Conservation (phyloP, 768 basidiomycete genomes). For the Pisolithus tinctorius region DNA sequence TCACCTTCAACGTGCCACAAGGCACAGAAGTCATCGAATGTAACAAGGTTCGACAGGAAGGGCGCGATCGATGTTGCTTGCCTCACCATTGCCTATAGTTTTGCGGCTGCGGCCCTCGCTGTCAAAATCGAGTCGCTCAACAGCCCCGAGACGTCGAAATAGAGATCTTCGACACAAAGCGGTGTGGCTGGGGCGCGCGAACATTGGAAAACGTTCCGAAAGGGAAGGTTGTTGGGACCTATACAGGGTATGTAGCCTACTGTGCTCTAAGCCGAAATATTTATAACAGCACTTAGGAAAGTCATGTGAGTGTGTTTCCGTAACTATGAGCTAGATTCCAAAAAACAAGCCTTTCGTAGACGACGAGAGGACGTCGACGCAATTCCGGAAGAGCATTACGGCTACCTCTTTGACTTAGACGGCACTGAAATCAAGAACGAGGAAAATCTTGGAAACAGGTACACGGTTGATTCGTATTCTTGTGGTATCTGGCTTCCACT, state of each 20-base stretch:
- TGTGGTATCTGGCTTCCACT: slow-evolving; percentile 34
- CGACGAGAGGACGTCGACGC: slow-evolving; percentile 36
- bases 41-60: slow-evolving; percentile 39
- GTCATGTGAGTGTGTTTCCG: slow-evolving; percentile 34
- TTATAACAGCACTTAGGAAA: slow-evolving; percentile 25
- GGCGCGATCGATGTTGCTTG: not conserved
- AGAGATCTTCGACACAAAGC: slow-evolving; percentile 58
- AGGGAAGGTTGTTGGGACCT: slow-evolving; percentile 62
- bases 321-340: not conserved
- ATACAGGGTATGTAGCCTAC: slow-evolving; percentile 48
- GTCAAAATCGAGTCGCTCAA: slow-evolving; percentile 59
- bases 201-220: slow-evolving; percentile 31
- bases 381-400: slow-evolving; percentile 29
- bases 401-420: slow-evolving; percentile 62
- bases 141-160: slow-evolving; percentile 48
- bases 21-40: slow-evolving; percentile 59
- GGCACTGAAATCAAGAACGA: slow-evolving; percentile 38
- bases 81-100: slow-evolving; percentile 21
- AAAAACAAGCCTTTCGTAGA: slow-evolving; percentile 22
- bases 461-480: slow-evolving; percentile 49
- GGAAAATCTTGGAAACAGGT: slow-evolving; percentile 29
- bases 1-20: slow-evolving; percentile 34
- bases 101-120: slow-evolving; percentile 40
- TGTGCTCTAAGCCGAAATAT: slow-evolving; percentile 1
- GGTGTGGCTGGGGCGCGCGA: slow-evolving; percentile 64